Evolutionary conservation across 257 asterid genomes (phyloP), one percentile per base, ranked within the genome.

Genomic region (Eustoma russellianum): DNA sequence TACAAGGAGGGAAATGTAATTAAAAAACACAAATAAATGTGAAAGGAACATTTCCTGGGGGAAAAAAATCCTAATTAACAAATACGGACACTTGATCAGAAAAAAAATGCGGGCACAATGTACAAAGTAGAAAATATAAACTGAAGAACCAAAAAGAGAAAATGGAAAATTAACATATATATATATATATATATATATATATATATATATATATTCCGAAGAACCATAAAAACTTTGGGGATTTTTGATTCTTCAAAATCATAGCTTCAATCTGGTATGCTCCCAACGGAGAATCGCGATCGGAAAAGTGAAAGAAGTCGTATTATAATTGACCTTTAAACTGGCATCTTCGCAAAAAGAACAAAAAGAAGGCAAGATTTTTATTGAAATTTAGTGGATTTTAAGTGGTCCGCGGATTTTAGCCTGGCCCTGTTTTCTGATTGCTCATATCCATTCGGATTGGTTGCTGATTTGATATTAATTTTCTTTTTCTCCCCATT

Each of bases 221-320:
- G 5, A 38, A 11, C 43, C 43, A 7, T 7, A 11, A 38, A 79
- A 68, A 61, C 70, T 67, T 61, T 53, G 51, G 7, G 16, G 30
- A 41, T 69, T 63, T 74, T 70, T 79, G 80, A 78, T 24, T 24
- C 30, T 24, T 24, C 30, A 24, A 24, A 24, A 24, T 76, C 70
- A 63, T 68, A 66, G 68, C 82, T 70, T 74, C 69, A 73, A 73
- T 71, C 83, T 52, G 97, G 81, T 90, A 86, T 56, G 93, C 62
- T 66, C 65, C 72, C 65, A 66, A 71, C 69, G 43, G 43, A 38
- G 12, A 6, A 68, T 57, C 60, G 1, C 0, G 5, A 11, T 38
- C 12, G 43, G 43, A 38, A 0, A 18, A 49, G 33, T 11, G 38
- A 12, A 46, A 41, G 5, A 14, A 44, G 13, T 56, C 9, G 30